Percentiles rank a stretch among this genome's conserved stretches.
Conservation (phyloP, 208 protist genomes). For the Herpetomonas tarakana region DNA sequence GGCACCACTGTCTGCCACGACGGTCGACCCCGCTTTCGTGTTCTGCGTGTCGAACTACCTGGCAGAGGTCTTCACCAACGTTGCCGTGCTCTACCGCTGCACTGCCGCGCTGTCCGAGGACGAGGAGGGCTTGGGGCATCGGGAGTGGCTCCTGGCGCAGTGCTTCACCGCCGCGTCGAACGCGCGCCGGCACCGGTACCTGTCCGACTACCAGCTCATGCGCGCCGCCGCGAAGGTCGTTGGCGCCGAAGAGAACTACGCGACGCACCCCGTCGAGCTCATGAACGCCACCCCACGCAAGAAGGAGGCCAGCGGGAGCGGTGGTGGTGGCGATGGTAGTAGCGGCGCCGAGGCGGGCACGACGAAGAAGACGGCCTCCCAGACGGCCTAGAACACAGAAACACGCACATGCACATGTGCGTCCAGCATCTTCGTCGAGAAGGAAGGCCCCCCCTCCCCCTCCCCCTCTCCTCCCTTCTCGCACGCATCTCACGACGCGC, state of each 20-base stretch:
- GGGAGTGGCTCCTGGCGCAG: constrained; percentile 75
- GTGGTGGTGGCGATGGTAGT: constrained; percentile 2
- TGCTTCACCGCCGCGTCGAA: constrained; percentile 54
- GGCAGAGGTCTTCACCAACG: constrained; percentile 63
- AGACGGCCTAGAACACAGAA: too few species aligned
- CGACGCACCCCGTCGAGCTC: constrained; percentile 69
- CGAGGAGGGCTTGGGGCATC: constrained; percentile 44
- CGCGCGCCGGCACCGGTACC: constrained; percentile 29
- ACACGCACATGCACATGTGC: too few species aligned
- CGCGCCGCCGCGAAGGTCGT: constrained; percentile 26
- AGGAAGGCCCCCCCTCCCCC: too few species aligned
- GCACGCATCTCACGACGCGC: too few species aligned
- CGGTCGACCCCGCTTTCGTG: constrained; percentile 31
- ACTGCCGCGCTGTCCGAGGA: constrained; percentile 55
- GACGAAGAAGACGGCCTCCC: neutral
- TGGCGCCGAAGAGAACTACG: constrained; percentile 39
- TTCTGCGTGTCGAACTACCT: constrained; percentile 48
- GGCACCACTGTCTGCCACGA: neutral
- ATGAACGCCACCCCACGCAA: constrained; percentile 56
- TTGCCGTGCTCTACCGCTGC: constrained; percentile 69
- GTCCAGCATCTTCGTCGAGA: too few species aligned
- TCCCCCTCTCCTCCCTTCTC: too few species aligned
- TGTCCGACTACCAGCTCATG: constrained; percentile 29
- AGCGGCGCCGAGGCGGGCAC: constrained; percentile 8
- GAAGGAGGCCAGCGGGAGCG: constrained; percentile 1